Evolutionary conservation across 129 eudicot genomes (phyloP), one percentile per base, ranked within the genome.

Genomic region (Dittrichia graveolens): DNA sequence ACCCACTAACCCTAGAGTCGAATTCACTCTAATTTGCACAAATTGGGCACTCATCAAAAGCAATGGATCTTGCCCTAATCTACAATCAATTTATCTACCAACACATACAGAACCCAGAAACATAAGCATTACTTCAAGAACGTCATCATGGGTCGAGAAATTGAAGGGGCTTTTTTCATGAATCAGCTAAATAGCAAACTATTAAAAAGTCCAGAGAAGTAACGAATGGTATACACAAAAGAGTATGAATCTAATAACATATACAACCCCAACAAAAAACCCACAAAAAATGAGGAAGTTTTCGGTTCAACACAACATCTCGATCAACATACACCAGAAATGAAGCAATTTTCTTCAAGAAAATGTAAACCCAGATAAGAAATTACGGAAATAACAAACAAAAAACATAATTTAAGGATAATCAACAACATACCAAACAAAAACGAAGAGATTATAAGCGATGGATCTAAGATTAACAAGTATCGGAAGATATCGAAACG

Each of bases 1-100:
- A 61, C 75, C 84, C 48, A 75, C 77, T 37, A 69, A 75, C 37
- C 75, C 67, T 56, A 53, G 39, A 59, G 44, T 63, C 62, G 45
- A 53, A 38, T 55, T 66, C 65, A 69, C 76, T 24, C 55, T 60
- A 60, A 68, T 47, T 66, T 49, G 10, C 4, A 61, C 12, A 65
- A 52, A 72, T 24, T 24, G 31, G 31, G 57, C 18, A 65, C 18
- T 55, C 24, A 68, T 47, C 63, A 18, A 3, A 67, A 57, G 66
- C 49, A 44, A 75, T 72, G 13, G 71, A 76, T 62, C 73, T 73
- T 52, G 37, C 12, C 59, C 46, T 19, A 69, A 54, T 76, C 44
- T 57, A 73, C 75, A 64, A 72, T 53, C 67, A 11, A 69, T 7
- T 49, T 46, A 70, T 40, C 54, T 6, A 55, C 18, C 41, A 4